Base-by-base conservation (phyloP, 768 basidiomycete genomes). In the Kwoniella dejecticola region DNA sequence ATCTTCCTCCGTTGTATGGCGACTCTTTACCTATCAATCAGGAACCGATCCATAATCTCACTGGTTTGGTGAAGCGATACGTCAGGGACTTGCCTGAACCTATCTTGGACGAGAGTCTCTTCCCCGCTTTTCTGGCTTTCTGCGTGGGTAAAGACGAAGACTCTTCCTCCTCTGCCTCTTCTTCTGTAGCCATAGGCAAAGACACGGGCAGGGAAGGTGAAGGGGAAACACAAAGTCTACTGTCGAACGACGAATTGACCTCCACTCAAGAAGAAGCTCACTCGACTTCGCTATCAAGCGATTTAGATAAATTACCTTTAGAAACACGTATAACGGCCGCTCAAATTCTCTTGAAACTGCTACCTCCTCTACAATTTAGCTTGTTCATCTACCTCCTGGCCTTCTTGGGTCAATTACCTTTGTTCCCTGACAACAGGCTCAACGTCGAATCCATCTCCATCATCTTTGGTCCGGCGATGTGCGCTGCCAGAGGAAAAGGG, bases 351-450 rank as follows among this genome's bases (percentile, higher is more conserved):
- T 80, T 86, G n/a, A 82, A 82, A 6, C 80, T 86, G 45, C 80
- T 85, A 0, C 80, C 84, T 1, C 56, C 68, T 3, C 82, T 83
- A 21, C 85, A 85, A 46, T 85, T 84, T 38, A 84, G 79, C 44
- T 81, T 93, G 24, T 92, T 87, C 77, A 88, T 93, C 63, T 87
- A 89, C 68, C 83, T 94, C 7, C 74, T 86, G 41, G 88, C 85
- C 60, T 91, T 90, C 71, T 87, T 88, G 0, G 83, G 82, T 0
- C 84, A 85, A 64, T 71, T 84, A 0, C 84, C 83, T 2, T 76
- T 83, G 6, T 83, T 81, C 55, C 81, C 83, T 0, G 83, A 83
- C 44, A 85, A 85, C 60, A 80, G 81, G 0, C 68, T 85, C n/a
- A 74, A 81, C 5, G 72, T 81, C 33, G 80, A 83, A 52, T 80